Conservation (phyloP, 73 alveolate species). For the Uronychia binucleata region DNA sequence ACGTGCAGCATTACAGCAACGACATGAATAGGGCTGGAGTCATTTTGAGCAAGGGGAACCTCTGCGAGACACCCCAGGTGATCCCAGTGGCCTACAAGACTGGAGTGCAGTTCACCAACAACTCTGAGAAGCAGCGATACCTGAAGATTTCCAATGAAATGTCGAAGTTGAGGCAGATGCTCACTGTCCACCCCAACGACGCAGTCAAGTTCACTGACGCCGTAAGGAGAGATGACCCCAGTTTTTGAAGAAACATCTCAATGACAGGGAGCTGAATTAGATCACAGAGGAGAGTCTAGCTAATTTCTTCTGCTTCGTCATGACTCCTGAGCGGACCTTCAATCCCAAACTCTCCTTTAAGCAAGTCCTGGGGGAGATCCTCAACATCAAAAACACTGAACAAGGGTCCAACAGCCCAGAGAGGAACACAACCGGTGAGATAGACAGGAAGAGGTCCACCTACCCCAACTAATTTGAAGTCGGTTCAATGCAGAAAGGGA, state of each 20-base stretch:
- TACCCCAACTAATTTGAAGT: neutral
- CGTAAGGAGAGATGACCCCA: neutral
- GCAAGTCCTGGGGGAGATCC: neutral
- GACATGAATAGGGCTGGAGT: neutral
- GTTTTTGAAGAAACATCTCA: neutral
- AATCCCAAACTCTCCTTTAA: neutral
- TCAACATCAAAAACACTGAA: neutral
- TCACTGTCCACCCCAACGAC: neutral
- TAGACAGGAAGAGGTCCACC: neutral
- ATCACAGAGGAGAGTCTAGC: neutral
- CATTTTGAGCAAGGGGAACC: neutral
- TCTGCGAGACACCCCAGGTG: neutral
- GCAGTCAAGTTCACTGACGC: neutral
- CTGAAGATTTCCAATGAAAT: neutral
- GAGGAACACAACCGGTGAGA: neutral
- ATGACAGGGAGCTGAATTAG: neutral
- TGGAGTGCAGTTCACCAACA: neutral
- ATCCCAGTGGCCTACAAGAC: neutral
- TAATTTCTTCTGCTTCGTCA: neutral
- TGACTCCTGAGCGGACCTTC: neutral
- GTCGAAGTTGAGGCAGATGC: neutral
- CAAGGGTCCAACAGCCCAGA: neutral
- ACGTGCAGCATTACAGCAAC: neutral
- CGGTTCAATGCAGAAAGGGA: neutral
- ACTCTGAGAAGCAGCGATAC: neutral